phyloP scores from a whole-genome alignment of 1,284 basidiomycete genomes.

The Sparassis latifolia region DNA sequence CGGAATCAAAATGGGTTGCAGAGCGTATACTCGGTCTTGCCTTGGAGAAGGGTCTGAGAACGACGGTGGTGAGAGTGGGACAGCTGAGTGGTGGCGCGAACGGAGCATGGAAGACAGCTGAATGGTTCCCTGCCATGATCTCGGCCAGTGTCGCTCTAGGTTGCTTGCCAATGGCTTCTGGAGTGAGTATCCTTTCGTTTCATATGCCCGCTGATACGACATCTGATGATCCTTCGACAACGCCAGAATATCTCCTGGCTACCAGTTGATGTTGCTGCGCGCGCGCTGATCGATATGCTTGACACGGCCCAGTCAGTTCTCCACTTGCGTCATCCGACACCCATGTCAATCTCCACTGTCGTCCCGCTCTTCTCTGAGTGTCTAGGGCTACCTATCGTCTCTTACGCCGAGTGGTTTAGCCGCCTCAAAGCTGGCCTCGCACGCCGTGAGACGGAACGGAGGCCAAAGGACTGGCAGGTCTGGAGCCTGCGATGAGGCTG shows the following conservation, averaged over 20 bases:
- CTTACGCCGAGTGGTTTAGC: constrained; percentile 13
- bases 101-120: constrained; percentile 3
- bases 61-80: constrained; percentile 2
- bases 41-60: neutral
- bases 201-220: neutral
- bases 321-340: constrained; percentile 3
- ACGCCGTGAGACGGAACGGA: neutral
- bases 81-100: constrained; percentile 4
- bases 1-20: constrained; percentile 19
- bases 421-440: constrained; percentile 4
- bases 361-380: constrained; percentile 7
- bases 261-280: constrained; percentile 12
- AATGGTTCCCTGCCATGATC: constrained; percentile 4
- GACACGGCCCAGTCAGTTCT: constrained; percentile 3
- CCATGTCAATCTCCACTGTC: constrained; percentile 7
- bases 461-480: neutral
- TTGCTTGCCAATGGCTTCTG: constrained; percentile 2
- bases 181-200: neutral
- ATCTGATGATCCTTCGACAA: neutral
- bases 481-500: constrained; percentile 3
- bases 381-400: constrained; percentile 10
- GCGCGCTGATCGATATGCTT: constrained; percentile 12
- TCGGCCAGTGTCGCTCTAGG: constrained; percentile 1
- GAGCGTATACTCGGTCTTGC: constrained; percentile 19
- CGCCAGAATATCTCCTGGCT: constrained; percentile 14